phyloP scores from a whole-genome alignment of 1,284 basidiomycete species.

The Sanghuangporus weigelae region DNA sequence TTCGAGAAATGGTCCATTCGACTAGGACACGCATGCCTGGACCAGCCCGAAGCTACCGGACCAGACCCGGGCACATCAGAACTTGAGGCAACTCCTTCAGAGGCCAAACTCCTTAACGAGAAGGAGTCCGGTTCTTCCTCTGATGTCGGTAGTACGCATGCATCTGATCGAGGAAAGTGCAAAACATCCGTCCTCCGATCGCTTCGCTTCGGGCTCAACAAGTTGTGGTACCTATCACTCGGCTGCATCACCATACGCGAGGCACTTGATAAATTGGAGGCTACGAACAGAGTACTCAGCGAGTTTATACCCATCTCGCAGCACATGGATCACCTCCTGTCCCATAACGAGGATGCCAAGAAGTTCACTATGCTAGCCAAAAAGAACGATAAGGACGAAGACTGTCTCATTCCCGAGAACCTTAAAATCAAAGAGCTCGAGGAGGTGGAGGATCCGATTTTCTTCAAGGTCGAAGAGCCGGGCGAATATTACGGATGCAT shows the following conservation, averaged over 20 bases:
- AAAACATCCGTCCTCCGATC: neutral
- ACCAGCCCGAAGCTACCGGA: too few relatives aligned
- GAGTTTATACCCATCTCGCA: neutral
- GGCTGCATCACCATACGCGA: neutral
- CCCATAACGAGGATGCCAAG: neutral
- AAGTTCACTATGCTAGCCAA: neutral
- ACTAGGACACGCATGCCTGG: neutral
- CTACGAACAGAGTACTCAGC: neutral
- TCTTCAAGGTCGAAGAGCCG: neutral
- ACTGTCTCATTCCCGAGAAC: neutral
- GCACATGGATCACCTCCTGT: neutral
- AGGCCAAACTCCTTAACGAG: neutral
- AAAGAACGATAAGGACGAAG: neutral
- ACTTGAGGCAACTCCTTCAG: neutral
- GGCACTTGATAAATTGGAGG: neutral
- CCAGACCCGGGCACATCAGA: too few relatives aligned
- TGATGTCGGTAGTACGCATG: too few relatives aligned
- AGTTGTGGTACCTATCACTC: neutral
- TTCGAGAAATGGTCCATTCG: neutral
- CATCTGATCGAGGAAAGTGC: neutral
- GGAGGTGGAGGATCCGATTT: neutral
- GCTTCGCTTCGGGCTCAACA: neutral
- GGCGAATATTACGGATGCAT: slow-evolving; percentile 1
- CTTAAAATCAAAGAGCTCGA: neutral
- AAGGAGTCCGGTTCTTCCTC: neutral